Percentiles rank a stretch among this genome's conserved stretches.
Conservation (phyloP, 352 stramenopile species). For the Phytophthora ohioensis region DNA sequence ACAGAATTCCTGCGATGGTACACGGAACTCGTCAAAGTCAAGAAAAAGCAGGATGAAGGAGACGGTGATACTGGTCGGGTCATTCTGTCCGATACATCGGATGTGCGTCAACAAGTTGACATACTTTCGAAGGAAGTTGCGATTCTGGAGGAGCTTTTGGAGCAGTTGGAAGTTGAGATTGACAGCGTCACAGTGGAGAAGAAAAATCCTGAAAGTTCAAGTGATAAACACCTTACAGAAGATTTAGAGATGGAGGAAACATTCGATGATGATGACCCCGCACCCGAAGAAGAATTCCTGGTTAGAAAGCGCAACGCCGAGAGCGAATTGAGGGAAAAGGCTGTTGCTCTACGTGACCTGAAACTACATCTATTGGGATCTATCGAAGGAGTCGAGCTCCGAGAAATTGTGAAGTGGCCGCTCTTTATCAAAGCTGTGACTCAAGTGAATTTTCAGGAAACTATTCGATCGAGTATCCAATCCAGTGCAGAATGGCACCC, state of each 20-base stretch:
- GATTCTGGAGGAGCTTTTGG: slow-evolving; percentile 47
- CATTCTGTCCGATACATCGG: slow-evolving; percentile 34
- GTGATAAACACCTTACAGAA: slow-evolving; percentile 5
- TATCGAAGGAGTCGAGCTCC: slow-evolving; percentile 67
- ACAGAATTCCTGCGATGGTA: slow-evolving; percentile 72
- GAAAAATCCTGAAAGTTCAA: slow-evolving; percentile 1
- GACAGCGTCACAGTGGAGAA: slow-evolving; percentile 13
- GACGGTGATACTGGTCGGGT: not conserved
- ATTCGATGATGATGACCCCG: slow-evolving; percentile 7
- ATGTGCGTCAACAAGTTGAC: slow-evolving; percentile 45
- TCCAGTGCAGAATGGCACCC: slow-evolving; percentile 53
- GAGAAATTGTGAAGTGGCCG: slow-evolving; percentile 54
- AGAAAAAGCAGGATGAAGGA: slow-evolving; percentile 18
- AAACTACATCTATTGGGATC: slow-evolving; percentile 64
- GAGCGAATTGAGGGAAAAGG: slow-evolving; percentile 44
- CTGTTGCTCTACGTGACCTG: slow-evolving; percentile 44
- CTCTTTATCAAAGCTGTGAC: slow-evolving; percentile 64
- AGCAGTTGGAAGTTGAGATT: slow-evolving; percentile 57
- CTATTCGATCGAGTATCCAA: slow-evolving; percentile 25
- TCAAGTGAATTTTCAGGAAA: slow-evolving; percentile 58
- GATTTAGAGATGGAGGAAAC: slow-evolving; percentile 22
- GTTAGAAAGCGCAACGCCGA: slow-evolving; percentile 29
- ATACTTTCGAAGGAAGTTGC: slow-evolving; percentile 41
- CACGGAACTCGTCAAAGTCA: slow-evolving; percentile 42
- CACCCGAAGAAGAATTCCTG: slow-evolving; percentile 30